Conservation (phyloP, 1,139 yeast genomes). For the Nakaseomyces sp. region DNA sequence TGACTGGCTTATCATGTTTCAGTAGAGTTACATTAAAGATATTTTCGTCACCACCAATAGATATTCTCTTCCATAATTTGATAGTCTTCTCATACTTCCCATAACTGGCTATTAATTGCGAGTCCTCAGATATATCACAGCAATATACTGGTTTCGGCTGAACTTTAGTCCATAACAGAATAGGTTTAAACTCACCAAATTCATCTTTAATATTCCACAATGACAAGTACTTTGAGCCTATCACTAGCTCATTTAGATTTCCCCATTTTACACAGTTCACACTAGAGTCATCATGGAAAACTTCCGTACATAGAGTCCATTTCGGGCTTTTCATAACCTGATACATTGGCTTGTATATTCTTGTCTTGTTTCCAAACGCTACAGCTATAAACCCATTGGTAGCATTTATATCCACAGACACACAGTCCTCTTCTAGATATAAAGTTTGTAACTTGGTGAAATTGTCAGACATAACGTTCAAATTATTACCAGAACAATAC, state of each 20-base stretch:
- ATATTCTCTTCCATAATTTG: slow-evolving; percentile 71
- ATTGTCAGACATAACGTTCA: slow-evolving; percentile 52
- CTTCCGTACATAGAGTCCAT: slow-evolving; percentile 42
- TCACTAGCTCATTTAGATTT: slow-evolving; percentile 44
- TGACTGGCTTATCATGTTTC: slow-evolving; percentile 53
- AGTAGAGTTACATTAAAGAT: slow-evolving; percentile 65
- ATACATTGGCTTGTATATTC: slow-evolving; percentile 35
- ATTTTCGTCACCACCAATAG: slow-evolving; percentile 55
- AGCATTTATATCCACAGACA: slow-evolving; percentile 53
- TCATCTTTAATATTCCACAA: slow-evolving; percentile 47
- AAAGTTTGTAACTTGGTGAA: slow-evolving; percentile 62
- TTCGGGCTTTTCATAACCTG: slow-evolving; percentile 34
- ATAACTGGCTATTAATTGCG: slow-evolving; percentile 56
- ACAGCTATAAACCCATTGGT: slow-evolving; percentile 45
- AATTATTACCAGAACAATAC: slow-evolving; percentile 83
- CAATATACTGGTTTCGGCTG: slow-evolving; percentile 52
- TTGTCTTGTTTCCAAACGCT: slow-evolving; percentile 31
- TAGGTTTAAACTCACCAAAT: slow-evolving; percentile 36
- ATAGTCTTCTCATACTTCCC: slow-evolving; percentile 56
- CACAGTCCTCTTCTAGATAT: slow-evolving; percentile 59
- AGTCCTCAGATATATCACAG: slow-evolving; percentile 53
- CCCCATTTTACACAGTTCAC: slow-evolving; percentile 66
- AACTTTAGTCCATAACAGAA: slow-evolving; percentile 44
- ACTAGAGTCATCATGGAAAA: slow-evolving; percentile 32
- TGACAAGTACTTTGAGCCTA: slow-evolving; percentile 49